Percentiles rank a stretch among this genome's conserved stretches.
Evolutionary conservation across 164 flowering plant species (phyloP).

Genomic region (Euptelea pleiosperma): DNA sequence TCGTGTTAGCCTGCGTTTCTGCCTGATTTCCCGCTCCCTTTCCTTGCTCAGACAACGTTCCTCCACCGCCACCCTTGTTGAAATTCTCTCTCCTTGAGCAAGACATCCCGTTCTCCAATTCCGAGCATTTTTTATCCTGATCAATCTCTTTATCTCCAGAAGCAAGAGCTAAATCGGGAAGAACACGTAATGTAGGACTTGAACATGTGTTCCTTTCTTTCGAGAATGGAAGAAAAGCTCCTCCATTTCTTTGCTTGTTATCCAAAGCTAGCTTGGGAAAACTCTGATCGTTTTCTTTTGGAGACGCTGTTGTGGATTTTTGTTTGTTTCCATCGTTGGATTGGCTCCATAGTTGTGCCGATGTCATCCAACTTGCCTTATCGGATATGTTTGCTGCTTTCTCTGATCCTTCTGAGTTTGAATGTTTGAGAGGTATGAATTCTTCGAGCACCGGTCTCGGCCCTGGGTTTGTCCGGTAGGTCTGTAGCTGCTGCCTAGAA

Average conservation of each 20-base stretch:
- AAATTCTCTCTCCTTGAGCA: slow-evolving; percentile 36
- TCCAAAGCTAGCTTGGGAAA: slow-evolving; percentile 56
- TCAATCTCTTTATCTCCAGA: slow-evolving; percentile 38
- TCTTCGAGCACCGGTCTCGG: slow-evolving; percentile 76
- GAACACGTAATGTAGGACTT: slow-evolving; percentile 23
- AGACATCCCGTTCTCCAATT: slow-evolving; percentile 29
- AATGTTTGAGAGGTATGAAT: slow-evolving; percentile 78
- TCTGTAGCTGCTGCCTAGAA: slow-evolving; percentile 73
- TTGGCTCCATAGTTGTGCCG: slow-evolving; percentile 90
- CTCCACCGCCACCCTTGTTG: slow-evolving; percentile 24
- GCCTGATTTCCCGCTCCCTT: slow-evolving; percentile 22
- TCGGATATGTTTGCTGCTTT: slow-evolving; percentile 40
- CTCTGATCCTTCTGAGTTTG: slow-evolving; percentile 38
- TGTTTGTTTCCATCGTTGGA: slow-evolving; percentile 38
- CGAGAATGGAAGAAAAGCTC: slow-evolving; percentile 84
- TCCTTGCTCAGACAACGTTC: slow-evolving; percentile 30
- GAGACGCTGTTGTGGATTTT: slow-evolving; percentile 22
- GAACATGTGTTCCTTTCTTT: slow-evolving; percentile 49
- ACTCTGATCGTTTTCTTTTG: slow-evolving; percentile 39
- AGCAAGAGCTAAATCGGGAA: slow-evolving; percentile 71
- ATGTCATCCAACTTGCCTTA: slow-evolving; percentile 89
- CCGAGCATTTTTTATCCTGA: slow-evolving; percentile 39
- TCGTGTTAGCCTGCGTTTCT: slow-evolving; percentile 32
- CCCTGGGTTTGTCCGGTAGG: slow-evolving; percentile 39
- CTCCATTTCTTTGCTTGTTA: slow-evolving; percentile 64